Conservation (phyloP, 306 rosid genomes). For the Senna siamea region DNA sequence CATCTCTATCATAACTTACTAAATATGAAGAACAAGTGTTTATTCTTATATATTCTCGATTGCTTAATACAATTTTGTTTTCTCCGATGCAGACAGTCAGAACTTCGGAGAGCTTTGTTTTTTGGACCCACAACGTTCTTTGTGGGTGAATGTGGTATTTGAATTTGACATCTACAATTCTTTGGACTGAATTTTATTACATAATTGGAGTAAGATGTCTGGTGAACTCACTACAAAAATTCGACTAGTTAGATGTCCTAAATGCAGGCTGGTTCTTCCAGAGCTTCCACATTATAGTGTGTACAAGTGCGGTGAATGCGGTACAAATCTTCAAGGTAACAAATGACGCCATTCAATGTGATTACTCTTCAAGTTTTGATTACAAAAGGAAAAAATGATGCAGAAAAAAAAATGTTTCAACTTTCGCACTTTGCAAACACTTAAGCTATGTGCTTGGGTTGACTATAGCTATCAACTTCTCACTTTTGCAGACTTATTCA, state of each 20-base stretch:
- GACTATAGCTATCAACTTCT: conserved; percentile 21
- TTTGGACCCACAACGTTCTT: neutral
- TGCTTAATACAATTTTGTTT: conserved; percentile 23
- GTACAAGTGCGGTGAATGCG: conserved; percentile 90
- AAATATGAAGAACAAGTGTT: neutral
- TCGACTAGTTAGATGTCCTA: conserved; percentile 85
- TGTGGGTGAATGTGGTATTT: conserved; percentile 12
- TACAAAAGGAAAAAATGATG: neutral
- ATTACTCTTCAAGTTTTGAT: conserved; percentile 13
- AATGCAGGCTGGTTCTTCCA: conserved; percentile 63
- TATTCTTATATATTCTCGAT: neutral
- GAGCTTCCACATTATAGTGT: conserved; percentile 62
- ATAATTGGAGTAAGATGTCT: conserved; percentile 51
- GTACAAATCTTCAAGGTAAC: conserved; percentile 75
- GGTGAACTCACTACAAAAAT: conserved; percentile 49
- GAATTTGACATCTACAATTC: conserved; percentile 29
- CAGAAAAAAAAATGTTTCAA: neutral
- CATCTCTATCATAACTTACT: conserved; percentile 11
- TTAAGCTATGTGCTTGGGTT: conserved; percentile 20
- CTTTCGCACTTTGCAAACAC: conserved; percentile 6
- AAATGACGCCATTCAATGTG: neutral
- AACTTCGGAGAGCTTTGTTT: conserved; percentile 23
- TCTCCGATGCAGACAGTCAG: conserved; percentile 40
- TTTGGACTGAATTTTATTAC: conserved; percentile 33
- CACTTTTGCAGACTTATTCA: neutral